Evolutionary conservation across 2,329 filamentous ascomycete genomes (phyloP).

Genomic region (Paraphoma chrysanthemicola): DNA sequence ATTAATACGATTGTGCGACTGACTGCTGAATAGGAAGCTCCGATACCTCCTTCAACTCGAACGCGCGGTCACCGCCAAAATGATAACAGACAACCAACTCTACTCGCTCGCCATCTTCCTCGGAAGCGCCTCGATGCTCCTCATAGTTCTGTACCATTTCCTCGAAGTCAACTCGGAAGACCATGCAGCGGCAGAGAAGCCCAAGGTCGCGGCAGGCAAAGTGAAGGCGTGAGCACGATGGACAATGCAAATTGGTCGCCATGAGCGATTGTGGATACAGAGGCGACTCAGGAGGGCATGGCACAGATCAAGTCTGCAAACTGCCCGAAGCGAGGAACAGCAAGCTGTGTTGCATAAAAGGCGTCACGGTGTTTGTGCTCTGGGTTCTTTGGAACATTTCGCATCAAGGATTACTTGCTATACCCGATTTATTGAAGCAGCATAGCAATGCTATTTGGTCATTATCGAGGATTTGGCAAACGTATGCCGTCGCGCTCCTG

Average conservation of each 20-base stretch:
- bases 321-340: too few species aligned
- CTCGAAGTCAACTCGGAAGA: constrained; percentile 89
- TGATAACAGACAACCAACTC: constrained; percentile 94
- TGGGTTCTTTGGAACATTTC: background rate
- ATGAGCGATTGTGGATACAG: background rate
- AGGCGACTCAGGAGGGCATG: background rate
- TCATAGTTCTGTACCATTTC: constrained; percentile 96
- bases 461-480: background rate
- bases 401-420: background rate
- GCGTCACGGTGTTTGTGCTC: background rate
- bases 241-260: background rate
- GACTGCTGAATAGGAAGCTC: constrained; percentile 22
- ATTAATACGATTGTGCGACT: constrained; percentile 9
- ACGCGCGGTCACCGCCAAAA: constrained; percentile 59
- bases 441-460: background rate
- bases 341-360: background rate
- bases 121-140: constrained; percentile 84
- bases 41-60: constrained; percentile 15
- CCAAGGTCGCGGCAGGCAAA: constrained; percentile 36
- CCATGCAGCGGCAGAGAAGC: constrained; percentile 37
- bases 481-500: background rate
- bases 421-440: background rate
- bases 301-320: too few species aligned
- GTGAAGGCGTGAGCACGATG: constrained; percentile 12
- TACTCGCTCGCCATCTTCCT: constrained; percentile 94